A percentile compares a stretch with the other conserved stretches of the same genome.
Conservation (phyloP, 805 yeast genomes). For the Yamadazyma olivae region DNA sequence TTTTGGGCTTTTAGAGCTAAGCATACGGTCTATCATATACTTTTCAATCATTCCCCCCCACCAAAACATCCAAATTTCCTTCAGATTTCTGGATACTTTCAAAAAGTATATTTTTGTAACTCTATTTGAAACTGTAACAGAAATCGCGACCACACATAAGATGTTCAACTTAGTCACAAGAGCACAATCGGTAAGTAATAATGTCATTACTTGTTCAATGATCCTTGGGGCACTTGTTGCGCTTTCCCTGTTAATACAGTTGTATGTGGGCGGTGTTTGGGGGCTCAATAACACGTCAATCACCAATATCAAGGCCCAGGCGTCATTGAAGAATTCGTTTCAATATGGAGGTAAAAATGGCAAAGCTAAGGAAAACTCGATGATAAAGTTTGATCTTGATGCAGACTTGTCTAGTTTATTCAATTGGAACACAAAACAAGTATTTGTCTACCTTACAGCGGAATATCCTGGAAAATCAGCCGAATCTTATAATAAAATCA, state of each 20-base stretch:
- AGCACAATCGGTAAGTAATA: slow-evolving; percentile 51
- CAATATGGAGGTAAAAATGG: slow-evolving; percentile 66
- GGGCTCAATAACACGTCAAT: slow-evolving; percentile 33
- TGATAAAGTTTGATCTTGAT: slow-evolving; percentile 67
- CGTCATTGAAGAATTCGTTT: slow-evolving; percentile 52
- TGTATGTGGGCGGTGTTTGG: slow-evolving; percentile 46
- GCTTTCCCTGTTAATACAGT: slow-evolving; percentile 47
- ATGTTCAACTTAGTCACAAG: slow-evolving; percentile 36
- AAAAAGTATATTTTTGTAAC: too few relatives aligned
- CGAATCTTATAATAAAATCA: slow-evolving; percentile 59
- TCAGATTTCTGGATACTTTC: too few relatives aligned
- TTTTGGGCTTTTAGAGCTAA: too few relatives aligned
- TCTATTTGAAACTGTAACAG: too few relatives aligned
- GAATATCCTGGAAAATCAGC: slow-evolving; percentile 58
- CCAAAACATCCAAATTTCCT: too few relatives aligned
- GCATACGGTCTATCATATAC: too few relatives aligned
- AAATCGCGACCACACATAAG: background rate
- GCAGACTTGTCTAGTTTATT: slow-evolving; percentile 75
- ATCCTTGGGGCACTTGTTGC: slow-evolving; percentile 47
- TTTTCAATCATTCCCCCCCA: too few relatives aligned
- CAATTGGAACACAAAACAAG: slow-evolving; percentile 96
- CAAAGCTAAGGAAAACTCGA: slow-evolving; percentile 72
- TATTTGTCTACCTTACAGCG: slow-evolving; percentile 88
- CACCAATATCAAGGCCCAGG: slow-evolving; percentile 31
- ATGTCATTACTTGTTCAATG: slow-evolving; percentile 47